These are phyloP conservation scores for Cystobasidium pallidum DNA, from an alignment of 1,284 basidiomycete genomes.

Conservation along the genomic window DNA sequence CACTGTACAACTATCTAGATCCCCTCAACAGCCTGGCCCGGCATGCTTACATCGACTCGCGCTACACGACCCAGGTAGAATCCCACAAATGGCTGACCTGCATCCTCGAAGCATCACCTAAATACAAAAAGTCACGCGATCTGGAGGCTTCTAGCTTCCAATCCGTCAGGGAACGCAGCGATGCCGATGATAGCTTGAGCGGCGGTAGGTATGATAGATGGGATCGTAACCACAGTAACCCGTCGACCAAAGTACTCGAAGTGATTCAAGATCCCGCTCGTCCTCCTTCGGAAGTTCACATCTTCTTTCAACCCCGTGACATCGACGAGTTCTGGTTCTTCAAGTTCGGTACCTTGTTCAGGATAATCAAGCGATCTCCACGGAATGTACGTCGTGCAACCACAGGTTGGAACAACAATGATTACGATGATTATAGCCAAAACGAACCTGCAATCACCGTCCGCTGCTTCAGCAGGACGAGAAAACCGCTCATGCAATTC, in stretches of 20 bases:
- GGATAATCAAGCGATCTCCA: slow-evolving; percentile 17
- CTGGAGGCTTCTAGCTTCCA: slow-evolving; percentile 22
- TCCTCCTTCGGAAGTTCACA: slow-evolving; percentile 12
- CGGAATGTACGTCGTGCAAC: background rate
- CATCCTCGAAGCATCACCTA: slow-evolving; percentile 9
- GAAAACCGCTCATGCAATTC: slow-evolving; percentile 32
- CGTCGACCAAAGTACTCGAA: slow-evolving; percentile 13
- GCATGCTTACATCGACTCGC: slow-evolving; percentile 29
- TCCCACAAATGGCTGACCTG: slow-evolving; percentile 33
- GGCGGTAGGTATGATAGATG: slow-evolving; percentile 5
- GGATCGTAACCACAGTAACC: background rate
- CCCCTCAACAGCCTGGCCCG: slow-evolving; percentile 26
- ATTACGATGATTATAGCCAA: slow-evolving; percentile 21
- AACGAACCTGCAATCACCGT: slow-evolving; percentile 25
- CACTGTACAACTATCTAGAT: slow-evolving; percentile 31
- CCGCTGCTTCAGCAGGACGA: slow-evolving; percentile 11
- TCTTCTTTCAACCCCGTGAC: slow-evolving; percentile 26
- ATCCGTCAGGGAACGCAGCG: slow-evolving; percentile 1
- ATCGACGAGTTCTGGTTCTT: slow-evolving; percentile 32
- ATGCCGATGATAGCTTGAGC: background rate
- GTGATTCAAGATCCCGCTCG: slow-evolving; percentile 10
- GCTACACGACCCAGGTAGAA: slow-evolving; percentile 17
- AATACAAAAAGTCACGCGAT: slow-evolving; percentile 22
- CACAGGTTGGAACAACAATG: background rate
- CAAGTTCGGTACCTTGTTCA: slow-evolving; percentile 16